Base-by-base conservation (phyloP, 108 stramenopile genomes). In the Pseudonitzschia pungens region DNA sequence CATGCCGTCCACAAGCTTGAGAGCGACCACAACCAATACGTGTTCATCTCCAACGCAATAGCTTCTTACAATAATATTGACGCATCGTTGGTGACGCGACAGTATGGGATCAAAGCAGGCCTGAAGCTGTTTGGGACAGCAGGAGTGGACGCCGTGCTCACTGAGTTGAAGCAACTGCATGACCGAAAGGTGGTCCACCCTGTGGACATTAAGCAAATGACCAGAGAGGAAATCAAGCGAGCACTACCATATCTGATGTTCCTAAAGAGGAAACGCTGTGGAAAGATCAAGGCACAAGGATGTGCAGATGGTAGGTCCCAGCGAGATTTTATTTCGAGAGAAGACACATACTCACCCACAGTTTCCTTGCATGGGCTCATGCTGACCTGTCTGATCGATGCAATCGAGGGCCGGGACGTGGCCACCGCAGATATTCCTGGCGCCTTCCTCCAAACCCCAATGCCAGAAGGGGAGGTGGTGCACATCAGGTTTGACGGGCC, bases 401-500 rank as follows among this genome's bases (percentile, higher is more conserved):
- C 81, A 9, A 43, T 45, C 6, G 81, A 85, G 57, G 27, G 45
- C 9, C 54, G 84, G 27, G 67, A 82, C 15, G 70, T 80, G 0
- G 73, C 57, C 0, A 71, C 70, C 11, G 59, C 58, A 7, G 84
- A 82, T 32, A 63, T 85, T 7, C 76, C 78, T 0, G 72, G 75
- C 42, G 81, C 84, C 1, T 85, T 82, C 69, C 50, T 81, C 10
- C 84, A 81, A 22, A 62, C 67, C 10, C 45, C 45, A 4, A 48
- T 48, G 10, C 45, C 45, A 2, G 45, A 48, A 12, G 45, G 45
- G 36, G 36, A 36, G 36, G 36, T 36, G 36, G 36, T 36, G 2
- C 36, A 36, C 36, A 36, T 36, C 36, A 5, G 36, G 6, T 36
- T 36, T 6, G 36, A 36, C 36, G 36, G 6, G 4, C 36, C 36